Evolutionary conservation across 345 rosid genomes (phyloP).

Genomic region (Nephelium lappaceum): DNA sequence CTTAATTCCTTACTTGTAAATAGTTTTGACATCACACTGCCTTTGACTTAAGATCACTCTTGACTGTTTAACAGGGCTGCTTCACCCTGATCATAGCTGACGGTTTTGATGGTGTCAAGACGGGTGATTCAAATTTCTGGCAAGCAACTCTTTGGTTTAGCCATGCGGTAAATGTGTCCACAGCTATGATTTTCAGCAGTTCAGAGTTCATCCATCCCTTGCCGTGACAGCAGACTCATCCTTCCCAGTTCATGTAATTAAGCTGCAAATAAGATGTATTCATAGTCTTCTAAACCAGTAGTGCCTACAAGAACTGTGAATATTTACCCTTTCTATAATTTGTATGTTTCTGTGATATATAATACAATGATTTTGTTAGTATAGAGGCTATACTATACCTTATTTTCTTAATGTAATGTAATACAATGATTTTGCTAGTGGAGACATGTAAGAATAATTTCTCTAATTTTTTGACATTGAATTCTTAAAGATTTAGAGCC

Average conservation of each 20-base stretch:
- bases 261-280: background rate
- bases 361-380: background rate
- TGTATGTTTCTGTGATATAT: background rate
- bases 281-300: background rate
- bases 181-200: background rate
- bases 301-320: constrained; percentile 9
- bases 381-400: background rate
- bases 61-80: background rate
- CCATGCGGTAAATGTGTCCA: background rate
- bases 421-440: background rate
- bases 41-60: background rate
- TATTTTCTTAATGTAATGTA: background rate
- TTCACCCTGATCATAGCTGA: background rate
- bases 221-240: background rate
- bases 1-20: background rate
- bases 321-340: constrained; percentile 5
- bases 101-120: background rate
- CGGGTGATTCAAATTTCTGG: background rate
- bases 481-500: too few relatives aligned
- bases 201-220: background rate
- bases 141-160: background rate
- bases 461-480: background rate
- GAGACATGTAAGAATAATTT: background rate
- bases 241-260: background rate
- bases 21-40: background rate